Percentiles rank a stretch among this genome's conserved stretches.
These are phyloP conservation scores for Dactylellina leptospora DNA, from an alignment of 2,329 filamentous ascomycete genomes.

Conservation along the genomic window DNA sequence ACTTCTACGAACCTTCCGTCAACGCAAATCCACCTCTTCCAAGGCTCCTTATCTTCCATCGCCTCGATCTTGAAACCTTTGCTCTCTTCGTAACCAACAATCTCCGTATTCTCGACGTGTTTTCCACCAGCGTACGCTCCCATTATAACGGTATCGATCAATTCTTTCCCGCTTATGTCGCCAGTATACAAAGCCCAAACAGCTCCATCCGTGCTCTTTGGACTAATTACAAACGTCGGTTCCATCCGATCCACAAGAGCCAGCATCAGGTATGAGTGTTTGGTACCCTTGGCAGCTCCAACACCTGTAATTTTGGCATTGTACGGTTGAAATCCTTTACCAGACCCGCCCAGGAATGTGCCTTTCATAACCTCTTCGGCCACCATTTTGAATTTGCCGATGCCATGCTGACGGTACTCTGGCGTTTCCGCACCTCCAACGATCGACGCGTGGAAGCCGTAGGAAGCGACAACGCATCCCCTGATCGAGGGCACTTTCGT, in stretches of 20 bases:
- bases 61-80: conserved; percentile 74
- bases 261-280: conserved; percentile 79
- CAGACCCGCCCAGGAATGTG: conserved; percentile 57
- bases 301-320: conserved; percentile 64
- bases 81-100: conserved; percentile 77
- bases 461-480: conserved; percentile 86
- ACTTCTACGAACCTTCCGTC: conserved; percentile 87
- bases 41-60: conserved; percentile 67
- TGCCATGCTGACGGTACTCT: conserved; percentile 79
- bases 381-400: conserved; percentile 83
- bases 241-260: conserved; percentile 84
- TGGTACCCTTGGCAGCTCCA: conserved; percentile 60
- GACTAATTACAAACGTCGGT: conserved; percentile 81
- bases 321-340: conserved; percentile 67
- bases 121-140: conserved; percentile 68
- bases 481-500: conserved; percentile 64
- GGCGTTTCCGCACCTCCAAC: conserved; percentile 90
- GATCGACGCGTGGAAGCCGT: conserved; percentile 88
- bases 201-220: conserved; percentile 73
- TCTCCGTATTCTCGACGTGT: conserved; percentile 65
- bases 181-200: conserved; percentile 49
- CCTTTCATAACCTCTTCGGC: conserved; percentile 67
- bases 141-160: conserved; percentile 82
- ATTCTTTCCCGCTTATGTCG: conserved; percentile 58
- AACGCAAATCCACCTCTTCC: conserved; percentile 86